phyloP scores from a whole-genome alignment of 2,329 filamentous ascomycete species.

The Aspergillus sp. region DNA sequence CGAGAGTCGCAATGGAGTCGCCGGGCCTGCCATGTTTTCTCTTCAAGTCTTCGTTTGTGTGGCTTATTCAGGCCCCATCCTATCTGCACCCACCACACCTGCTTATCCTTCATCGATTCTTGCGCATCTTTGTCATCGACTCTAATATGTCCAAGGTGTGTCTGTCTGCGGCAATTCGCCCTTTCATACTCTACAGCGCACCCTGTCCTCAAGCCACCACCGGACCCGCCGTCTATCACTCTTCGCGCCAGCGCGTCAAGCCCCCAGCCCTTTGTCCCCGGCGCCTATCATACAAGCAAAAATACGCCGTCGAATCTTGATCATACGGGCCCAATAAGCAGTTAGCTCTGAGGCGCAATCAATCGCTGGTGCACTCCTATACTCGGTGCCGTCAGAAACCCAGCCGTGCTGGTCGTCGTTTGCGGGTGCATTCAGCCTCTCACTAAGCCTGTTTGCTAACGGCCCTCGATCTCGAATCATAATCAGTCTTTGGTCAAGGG shows the following conservation, averaged over 20 bases:
- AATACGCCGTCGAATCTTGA: slow-evolving; percentile 14
- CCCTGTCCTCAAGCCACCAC: not conserved
- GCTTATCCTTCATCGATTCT: slow-evolving; percentile 2
- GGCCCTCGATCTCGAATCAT: slow-evolving; percentile 7
- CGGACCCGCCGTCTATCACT: not conserved
- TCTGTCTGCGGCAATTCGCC: not conserved
- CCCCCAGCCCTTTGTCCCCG: slow-evolving; percentile 4
- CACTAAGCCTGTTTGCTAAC: slow-evolving; percentile 21
- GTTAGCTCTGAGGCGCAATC: slow-evolving; percentile 3
- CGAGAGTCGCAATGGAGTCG: slow-evolving; percentile 10
- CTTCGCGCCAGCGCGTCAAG: not conserved
- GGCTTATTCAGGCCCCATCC: slow-evolving; percentile 7
- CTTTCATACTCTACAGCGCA: slow-evolving; percentile 1
- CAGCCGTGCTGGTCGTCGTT: slow-evolving; percentile 21
- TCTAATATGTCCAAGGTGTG: slow-evolving; percentile 7
- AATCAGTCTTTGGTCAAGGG: not conserved
- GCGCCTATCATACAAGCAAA: not conserved
- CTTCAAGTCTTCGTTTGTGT: slow-evolving; percentile 10
- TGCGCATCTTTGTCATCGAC: not conserved
- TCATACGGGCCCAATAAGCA: slow-evolving; percentile 12
- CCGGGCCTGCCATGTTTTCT: slow-evolving; percentile 15
- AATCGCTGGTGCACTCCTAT: slow-evolving; percentile 11
- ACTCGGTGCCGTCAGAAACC: slow-evolving; percentile 11
- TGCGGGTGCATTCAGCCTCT: slow-evolving; percentile 21
- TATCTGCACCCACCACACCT: slow-evolving; percentile 4